Evolutionary conservation across 1,284 basidiomycete genomes (phyloP), one percentile per base, ranked within the genome.

Genomic region (Trametes pubescens): DNA sequence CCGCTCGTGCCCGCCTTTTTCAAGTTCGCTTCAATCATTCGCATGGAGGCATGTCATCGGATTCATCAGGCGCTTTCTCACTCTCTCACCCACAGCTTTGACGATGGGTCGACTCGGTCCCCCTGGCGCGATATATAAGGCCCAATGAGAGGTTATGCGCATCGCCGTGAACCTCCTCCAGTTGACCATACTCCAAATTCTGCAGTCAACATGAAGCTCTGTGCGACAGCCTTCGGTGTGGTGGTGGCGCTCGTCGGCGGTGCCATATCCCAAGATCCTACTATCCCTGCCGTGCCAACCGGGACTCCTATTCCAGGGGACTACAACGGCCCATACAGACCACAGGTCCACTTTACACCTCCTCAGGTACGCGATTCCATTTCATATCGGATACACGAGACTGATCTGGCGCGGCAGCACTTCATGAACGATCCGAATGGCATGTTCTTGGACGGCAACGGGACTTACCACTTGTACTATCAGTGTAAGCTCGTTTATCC

Each of bases 371-470:
- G 57, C 24, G 16, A 16, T 7, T 4, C 29, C 22, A 9, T 13
- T 4, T 4, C 3, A 34, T 6, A 35, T 5, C 14, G 24, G 11
- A 10, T 43, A 10, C 22, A 21, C 0, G 13, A 34, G n/a, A 43
- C 7, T 22, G 22, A 43, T 21, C 34, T 8, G 16, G n/a, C 37
- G 21, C 7, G 16, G 6, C 26, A 67, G 66, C 18, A 60, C 10
- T 67, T 64, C 47, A 67, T 67, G 66, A 67, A 67, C 26, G 66
- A 67, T 29, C 66, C 66, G 6, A 67, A 67, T n/a, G 66, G 66
- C 0, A 47, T 67, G 18, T 65, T 62, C 46, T 18, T 57, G n/a
- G 66, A 67, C 35, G 57, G 44, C 13, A 37, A 58, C 18, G 65
- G 62, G 24, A 67, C 57, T 3, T 67, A 67, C 43, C 65, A 67